phyloP scores from a whole-genome alignment of 352 stramenopile genomes.

The Globisporangium radiosum region DNA sequence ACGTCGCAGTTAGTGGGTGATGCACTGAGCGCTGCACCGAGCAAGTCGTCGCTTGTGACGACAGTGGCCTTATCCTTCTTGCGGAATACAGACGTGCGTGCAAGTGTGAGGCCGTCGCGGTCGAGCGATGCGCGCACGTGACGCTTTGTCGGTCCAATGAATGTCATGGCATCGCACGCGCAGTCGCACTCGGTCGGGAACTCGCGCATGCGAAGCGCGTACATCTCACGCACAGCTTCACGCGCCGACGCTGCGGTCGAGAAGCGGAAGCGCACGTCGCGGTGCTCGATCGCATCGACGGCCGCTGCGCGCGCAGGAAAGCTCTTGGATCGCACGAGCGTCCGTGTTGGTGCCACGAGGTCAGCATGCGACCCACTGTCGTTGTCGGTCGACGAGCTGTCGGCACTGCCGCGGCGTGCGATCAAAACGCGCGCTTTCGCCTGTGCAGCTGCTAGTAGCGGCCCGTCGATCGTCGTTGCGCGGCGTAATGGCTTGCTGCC shows the following conservation, averaged over 20 bases:
- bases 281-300: conserved; percentile 49
- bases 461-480: conserved; percentile 45
- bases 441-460: conserved; percentile 5
- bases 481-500: conserved; percentile 30
- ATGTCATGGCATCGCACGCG: conserved; percentile 27
- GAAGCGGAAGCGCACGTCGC: conserved; percentile 54
- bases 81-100: conserved; percentile 50
- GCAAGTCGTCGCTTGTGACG: conserved; percentile 49
- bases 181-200: conserved; percentile 42
- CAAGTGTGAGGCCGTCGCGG: conserved; percentile 47
- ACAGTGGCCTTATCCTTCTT: conserved; percentile 49
- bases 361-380: neutral
- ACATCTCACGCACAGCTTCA: conserved; percentile 65
- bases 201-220: conserved; percentile 46
- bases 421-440: conserved; percentile 1
- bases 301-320: conserved; percentile 45
- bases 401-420: conserved; percentile 17
- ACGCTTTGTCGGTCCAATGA: conserved; percentile 45
- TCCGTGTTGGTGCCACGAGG: neutral
- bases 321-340: conserved; percentile 45
- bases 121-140: conserved; percentile 40
- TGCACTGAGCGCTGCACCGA: conserved; percentile 24
- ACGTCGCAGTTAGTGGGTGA: conserved; percentile 8
- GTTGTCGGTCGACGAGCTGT: conserved; percentile 6
- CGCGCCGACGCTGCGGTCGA: conserved; percentile 47